These are phyloP conservation scores for Anthostomella pinea DNA, from an alignment of 2,329 filamentous ascomycete genomes.

Conservation along the genomic window DNA sequence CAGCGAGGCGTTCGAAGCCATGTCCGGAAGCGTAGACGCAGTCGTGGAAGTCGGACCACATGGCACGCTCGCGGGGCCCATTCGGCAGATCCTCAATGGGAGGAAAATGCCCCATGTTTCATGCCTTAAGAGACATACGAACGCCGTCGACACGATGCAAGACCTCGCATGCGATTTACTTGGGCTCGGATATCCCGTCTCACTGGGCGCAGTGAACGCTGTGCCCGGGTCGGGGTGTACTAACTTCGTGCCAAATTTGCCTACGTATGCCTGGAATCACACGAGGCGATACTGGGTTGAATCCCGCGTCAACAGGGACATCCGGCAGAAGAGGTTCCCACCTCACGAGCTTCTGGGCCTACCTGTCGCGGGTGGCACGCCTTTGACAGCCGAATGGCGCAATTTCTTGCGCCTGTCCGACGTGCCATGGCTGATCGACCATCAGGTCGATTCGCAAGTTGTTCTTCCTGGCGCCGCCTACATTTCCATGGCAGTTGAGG, in stretches of 20 bases:
- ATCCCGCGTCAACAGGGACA: slow-evolving; percentile 24
- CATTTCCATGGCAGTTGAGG: slow-evolving; percentile 1
- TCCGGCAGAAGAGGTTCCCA: slow-evolving; percentile 24
- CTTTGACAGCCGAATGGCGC: slow-evolving; percentile 22
- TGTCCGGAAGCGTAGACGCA: slow-evolving; percentile 16
- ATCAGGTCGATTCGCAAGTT: slow-evolving; percentile 42
- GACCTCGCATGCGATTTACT: slow-evolving; percentile 19
- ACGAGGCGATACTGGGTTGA: slow-evolving; percentile 34
- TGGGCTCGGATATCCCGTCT: slow-evolving; percentile 11
- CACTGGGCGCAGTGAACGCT: slow-evolving; percentile 16
- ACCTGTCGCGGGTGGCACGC: slow-evolving; percentile 9
- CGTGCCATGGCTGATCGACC: slow-evolving; percentile 43
- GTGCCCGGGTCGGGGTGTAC: slow-evolving; percentile 11
- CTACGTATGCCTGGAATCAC: slow-evolving; percentile 43
- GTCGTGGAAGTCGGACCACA: slow-evolving; percentile 32
- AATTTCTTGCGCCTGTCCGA: slow-evolving; percentile 26
- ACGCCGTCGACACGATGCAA: slow-evolving; percentile 25
- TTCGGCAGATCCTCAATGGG: slow-evolving; percentile 27
- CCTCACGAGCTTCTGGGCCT: slow-evolving; percentile 36
- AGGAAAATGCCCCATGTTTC: slow-evolving; percentile 14
- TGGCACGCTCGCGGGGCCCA: slow-evolving; percentile 25
- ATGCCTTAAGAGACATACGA: slow-evolving; percentile 11
- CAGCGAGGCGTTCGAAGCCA: slow-evolving; percentile 16
- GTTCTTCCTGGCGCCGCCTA: slow-evolving; percentile 39
- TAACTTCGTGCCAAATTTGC: slow-evolving; percentile 31